phyloP scores from a whole-genome alignment of 768 basidiomycete species.

The Peribolospora baueri region DNA sequence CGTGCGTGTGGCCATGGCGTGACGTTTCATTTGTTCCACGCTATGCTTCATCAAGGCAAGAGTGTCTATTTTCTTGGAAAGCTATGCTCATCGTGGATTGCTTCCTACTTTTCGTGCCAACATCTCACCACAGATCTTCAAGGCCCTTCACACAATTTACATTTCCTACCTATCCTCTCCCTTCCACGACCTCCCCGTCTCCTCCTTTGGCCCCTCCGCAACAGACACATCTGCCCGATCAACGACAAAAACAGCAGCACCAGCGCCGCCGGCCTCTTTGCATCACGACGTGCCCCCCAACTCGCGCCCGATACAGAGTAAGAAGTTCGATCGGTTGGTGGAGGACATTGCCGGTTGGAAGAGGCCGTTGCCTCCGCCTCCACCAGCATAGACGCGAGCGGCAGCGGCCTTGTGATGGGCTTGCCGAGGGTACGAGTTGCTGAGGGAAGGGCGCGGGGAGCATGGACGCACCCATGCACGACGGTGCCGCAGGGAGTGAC shows the following conservation, averaged over 20 bases:
- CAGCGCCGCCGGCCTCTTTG: conserved; percentile 24
- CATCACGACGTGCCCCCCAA: conserved; percentile 33
- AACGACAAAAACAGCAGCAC: conserved; percentile 27
- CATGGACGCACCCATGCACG: conserved; percentile 8
- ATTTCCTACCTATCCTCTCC: conserved; percentile 63
- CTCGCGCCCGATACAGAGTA: conserved; percentile 32
- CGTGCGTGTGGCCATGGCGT: conserved; percentile 13
- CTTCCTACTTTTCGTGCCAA: not conserved
- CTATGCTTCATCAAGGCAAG: not conserved
- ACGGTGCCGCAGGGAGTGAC: conserved; percentile 11
- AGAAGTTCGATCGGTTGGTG: conserved; percentile 39
- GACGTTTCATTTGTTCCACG: not conserved
- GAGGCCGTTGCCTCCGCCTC: not conserved
- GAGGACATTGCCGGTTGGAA: conserved; percentile 35
- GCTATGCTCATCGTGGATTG: too few species aligned
- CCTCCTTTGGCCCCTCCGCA: too few species aligned
- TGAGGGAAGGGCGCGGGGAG: too few species aligned
- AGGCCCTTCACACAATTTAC: conserved; percentile 69
- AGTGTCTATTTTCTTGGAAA: too few species aligned
- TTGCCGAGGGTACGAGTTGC: not conserved
- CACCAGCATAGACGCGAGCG: not conserved
- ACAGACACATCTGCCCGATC: conserved; percentile 23
- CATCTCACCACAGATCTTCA: conserved; percentile 40
- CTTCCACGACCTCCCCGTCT: conserved; percentile 14
- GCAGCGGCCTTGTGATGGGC: conserved; percentile 1